phyloP scores from a whole-genome alignment of 257 asterid genomes.

The Solanum infundibuliforme region DNA sequence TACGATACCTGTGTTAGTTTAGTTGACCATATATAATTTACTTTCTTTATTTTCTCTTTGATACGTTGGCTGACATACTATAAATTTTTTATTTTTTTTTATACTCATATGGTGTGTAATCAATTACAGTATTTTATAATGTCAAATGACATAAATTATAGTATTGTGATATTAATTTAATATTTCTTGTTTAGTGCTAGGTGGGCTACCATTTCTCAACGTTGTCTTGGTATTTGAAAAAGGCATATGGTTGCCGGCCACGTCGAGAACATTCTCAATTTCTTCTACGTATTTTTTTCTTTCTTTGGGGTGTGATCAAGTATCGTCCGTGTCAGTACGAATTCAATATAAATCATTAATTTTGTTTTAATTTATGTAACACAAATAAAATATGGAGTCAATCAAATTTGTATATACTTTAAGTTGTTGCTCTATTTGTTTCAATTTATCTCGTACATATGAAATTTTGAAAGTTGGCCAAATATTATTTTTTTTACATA shows the following conservation, averaged over 20 bases:
- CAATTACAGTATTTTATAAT: not conserved
- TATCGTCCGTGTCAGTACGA: accelerated
- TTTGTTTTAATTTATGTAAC: too few relatives aligned
- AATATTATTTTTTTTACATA: not conserved
- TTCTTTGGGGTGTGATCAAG: too few relatives aligned
- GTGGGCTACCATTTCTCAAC: not conserved
- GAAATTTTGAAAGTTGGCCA: not conserved
- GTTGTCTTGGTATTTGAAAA: not conserved
- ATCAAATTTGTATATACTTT: too few relatives aligned
- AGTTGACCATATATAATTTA: not conserved
- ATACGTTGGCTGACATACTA: not conserved
- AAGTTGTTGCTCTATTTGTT: too few relatives aligned
- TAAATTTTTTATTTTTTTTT: not conserved
- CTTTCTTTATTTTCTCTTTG: not conserved
- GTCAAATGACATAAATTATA: not conserved
- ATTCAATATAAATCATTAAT: too few relatives aligned
- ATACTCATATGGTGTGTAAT: not conserved
- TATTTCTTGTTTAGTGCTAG: not conserved
- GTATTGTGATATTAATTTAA: not conserved
- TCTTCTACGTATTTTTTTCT: not conserved
- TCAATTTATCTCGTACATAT: not conserved
- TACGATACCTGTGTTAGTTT: not conserved
- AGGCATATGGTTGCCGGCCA: not conserved
- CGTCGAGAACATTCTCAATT: not conserved
- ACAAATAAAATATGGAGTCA: not conserved